Conservation (phyloP, 306 rosid species). For the Dicorynia guianensis region DNA sequence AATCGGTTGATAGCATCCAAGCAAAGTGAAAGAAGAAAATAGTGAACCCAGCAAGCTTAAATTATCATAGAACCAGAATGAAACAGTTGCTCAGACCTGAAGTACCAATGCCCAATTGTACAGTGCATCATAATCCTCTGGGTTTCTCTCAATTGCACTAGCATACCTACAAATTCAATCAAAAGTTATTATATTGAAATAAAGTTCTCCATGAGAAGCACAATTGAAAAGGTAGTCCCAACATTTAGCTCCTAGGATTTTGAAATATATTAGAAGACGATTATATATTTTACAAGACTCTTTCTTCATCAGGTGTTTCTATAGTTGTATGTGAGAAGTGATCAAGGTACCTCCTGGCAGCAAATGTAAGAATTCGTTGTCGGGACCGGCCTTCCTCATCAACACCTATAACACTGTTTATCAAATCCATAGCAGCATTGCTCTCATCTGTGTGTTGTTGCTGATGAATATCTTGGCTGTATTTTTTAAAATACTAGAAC, state of each 20-base stretch:
- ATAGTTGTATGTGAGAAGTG: conserved; percentile 24
- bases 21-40: neutral
- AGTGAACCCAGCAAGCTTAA: conserved; percentile 17
- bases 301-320: neutral
- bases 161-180: conserved; percentile 76
- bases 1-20: conserved; percentile 20
- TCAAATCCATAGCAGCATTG: conserved; percentile 90
- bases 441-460: conserved; percentile 67
- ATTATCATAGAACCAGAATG: conserved; percentile 20
- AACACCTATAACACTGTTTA: conserved; percentile 81
- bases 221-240: neutral
- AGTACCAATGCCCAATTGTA: conserved; percentile 99
- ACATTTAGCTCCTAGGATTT: neutral
- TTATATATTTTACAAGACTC: neutral
- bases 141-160: conserved; percentile 89
- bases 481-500: conserved; percentile 38
- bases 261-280: conserved; percentile 14
- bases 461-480: conserved; percentile 71
- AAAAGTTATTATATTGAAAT: conserved; percentile 19
- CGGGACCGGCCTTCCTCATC: conserved; percentile 98
- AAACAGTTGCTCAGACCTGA: conserved; percentile 70
- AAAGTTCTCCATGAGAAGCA: conserved; percentile 16
- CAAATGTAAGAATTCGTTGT: conserved; percentile 94
- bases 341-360: conserved; percentile 83
- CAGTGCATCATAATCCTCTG: conserved; percentile 92